Percentiles rank a stretch among this genome's conserved stretches.
phyloP scores from a whole-genome alignment of 2,329 filamentous ascomycete genomes.

The Fonsecaea multimorphosa region DNA sequence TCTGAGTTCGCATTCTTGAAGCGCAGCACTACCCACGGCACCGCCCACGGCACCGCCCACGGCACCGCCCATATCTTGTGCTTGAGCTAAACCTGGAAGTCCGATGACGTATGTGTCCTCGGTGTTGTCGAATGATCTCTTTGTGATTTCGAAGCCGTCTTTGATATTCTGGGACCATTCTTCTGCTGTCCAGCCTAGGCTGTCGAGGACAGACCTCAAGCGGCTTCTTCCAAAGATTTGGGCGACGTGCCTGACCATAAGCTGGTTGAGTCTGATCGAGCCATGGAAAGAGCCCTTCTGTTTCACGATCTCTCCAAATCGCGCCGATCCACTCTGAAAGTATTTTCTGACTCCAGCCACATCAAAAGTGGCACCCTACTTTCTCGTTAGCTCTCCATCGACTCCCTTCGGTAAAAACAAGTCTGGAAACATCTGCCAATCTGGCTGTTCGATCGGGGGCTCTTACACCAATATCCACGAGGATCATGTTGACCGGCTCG shows the following conservation, averaged over 20 bases:
- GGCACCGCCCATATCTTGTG: background rate
- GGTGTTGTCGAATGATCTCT: background rate
- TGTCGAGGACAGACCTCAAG: background rate
- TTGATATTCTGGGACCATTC: background rate
- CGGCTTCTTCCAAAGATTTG: background rate
- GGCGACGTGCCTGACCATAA: too few species aligned
- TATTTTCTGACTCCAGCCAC: background rate
- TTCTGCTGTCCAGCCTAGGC: background rate
- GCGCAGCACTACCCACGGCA: too few species aligned
- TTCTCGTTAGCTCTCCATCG: background rate
- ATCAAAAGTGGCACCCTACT: background rate
- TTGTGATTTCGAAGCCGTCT: background rate
- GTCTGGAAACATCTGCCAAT: background rate
- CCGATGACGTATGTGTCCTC: background rate
- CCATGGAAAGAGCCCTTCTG: background rate
- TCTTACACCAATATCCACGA: slow-evolving; percentile 1
- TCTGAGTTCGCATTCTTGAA: background rate
- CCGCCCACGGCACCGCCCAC: too few species aligned
- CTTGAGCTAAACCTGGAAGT: background rate
- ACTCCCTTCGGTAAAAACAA: background rate
- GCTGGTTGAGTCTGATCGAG: background rate
- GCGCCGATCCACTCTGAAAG: background rate
- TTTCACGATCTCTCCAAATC: background rate
- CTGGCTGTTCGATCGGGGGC: background rate
- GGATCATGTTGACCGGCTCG: background rate